These are phyloP conservation scores for Solanum pimpinellifolium DNA, from an alignment of 257 asterid species.

Conservation along the genomic window DNA sequence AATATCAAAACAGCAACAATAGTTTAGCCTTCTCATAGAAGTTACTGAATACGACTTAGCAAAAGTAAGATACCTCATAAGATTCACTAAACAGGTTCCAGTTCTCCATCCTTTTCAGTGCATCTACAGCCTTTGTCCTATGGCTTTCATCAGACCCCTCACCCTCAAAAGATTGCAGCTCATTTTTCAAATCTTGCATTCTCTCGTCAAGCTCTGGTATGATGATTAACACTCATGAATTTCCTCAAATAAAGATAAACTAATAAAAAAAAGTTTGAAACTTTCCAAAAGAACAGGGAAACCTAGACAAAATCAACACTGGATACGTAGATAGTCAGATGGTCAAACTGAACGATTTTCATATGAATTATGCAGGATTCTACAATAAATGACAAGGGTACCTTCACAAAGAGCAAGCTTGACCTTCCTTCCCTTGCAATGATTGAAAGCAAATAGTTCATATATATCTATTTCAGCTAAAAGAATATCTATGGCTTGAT, in stretches of 20 bases:
- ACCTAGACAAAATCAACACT: not conserved
- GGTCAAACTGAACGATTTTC: not conserved
- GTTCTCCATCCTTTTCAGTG: constrained; percentile 92
- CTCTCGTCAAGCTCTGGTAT: constrained; percentile 96
- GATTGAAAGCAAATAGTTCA: constrained; percentile 92
- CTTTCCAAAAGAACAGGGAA: not conserved
- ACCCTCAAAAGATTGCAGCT: constrained; percentile 76
- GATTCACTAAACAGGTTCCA: constrained; percentile 90
- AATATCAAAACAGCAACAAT: not conserved
- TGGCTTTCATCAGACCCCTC: constrained; percentile 75
- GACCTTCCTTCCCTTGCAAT: constrained; percentile 90
- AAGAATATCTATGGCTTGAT: constrained; percentile 84
- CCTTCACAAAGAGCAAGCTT: constrained; percentile 99
- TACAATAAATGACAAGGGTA: constrained; percentile 9
- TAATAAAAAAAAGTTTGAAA: not conserved
- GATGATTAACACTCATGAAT: not conserved
- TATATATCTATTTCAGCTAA: constrained; percentile 98
- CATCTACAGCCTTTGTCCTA: constrained; percentile 71
- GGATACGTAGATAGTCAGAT: not conserved
- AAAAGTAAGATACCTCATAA: constrained; percentile 44
- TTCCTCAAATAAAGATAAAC: not conserved
- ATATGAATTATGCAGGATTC: not conserved
- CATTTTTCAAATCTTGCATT: constrained; percentile 82
- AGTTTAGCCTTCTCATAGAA: not conserved
- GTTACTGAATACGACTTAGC: not conserved